Percentiles rank a stretch among this genome's conserved stretches.
phyloP scores from a whole-genome alignment of 805 yeast species.

The Ascoidea rubescens region DNA sequence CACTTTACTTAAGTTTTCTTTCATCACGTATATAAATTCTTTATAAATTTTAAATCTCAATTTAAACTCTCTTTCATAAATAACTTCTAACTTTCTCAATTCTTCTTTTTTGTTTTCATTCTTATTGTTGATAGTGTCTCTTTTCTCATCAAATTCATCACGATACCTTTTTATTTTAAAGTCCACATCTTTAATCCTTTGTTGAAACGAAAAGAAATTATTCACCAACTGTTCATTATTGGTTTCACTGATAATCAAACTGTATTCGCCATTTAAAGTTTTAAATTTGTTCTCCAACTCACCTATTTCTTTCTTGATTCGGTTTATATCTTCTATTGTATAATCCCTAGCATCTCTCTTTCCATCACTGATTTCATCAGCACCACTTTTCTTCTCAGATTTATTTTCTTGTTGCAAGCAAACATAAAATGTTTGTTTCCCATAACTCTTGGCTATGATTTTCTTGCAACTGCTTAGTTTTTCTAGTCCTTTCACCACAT shows the following conservation, averaged over 20 bases:
- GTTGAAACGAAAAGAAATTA: not conserved
- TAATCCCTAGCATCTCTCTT: not conserved
- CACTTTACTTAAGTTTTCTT: not conserved
- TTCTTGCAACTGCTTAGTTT: too few relatives aligned
- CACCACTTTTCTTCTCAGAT: not conserved
- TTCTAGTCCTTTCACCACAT: not conserved
- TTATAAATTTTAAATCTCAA: not conserved
- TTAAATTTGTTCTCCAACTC: not conserved
- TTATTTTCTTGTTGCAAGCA: too few relatives aligned
- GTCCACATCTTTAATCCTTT: not conserved
- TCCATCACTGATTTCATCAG: not conserved
- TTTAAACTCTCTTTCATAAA: not conserved
- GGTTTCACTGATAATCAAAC: too few relatives aligned
- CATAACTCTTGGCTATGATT: not conserved
- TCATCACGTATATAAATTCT: not conserved
- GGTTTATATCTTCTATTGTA: too few relatives aligned
- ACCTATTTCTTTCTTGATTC: too few relatives aligned
- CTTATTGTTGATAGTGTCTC: not conserved
- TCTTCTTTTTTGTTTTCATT: too few relatives aligned
- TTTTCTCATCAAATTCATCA: not conserved
- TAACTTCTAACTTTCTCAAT: too few relatives aligned
- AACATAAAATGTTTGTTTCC: not conserved
- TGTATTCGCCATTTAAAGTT: not conserved
- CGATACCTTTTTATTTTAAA: too few relatives aligned
- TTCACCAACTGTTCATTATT: not conserved